phyloP scores from a whole-genome alignment of 495 filamentous ascomycete species.

The Podospora pseudopauciseta region DNA sequence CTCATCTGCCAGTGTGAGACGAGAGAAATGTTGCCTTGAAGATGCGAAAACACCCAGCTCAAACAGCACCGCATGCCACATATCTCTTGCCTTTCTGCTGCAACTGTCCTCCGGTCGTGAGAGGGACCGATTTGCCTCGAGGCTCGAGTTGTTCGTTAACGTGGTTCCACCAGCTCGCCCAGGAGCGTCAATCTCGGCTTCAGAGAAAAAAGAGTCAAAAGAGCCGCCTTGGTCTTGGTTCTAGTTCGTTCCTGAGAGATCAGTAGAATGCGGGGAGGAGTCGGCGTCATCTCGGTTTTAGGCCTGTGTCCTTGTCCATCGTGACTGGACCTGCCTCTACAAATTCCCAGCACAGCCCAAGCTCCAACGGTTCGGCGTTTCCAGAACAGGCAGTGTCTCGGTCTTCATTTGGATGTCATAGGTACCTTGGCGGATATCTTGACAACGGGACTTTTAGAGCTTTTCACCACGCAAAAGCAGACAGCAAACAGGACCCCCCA shows the following conservation, averaged over 20 bases:
- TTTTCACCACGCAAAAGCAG: background rate
- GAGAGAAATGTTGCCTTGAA: too few species aligned
- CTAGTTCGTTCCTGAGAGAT: background rate
- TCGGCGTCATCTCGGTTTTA: background rate
- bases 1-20: too few species aligned
- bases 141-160: background rate
- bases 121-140: background rate
- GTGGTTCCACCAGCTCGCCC: background rate
- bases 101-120: background rate
- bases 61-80: too few species aligned
- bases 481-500: background rate
- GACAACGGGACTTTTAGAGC: background rate
- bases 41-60: too few species aligned
- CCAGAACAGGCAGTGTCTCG: background rate
- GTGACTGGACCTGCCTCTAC: background rate
- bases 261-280: slow-evolving; percentile 3
- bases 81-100: background rate
- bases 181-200: background rate
- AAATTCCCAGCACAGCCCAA: background rate
- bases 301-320: background rate
- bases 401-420: slow-evolving; percentile 4
- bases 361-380: background rate
- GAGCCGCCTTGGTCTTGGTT: background rate
- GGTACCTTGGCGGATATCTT: slow-evolving; percentile 7
- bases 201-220: background rate